These are phyloP conservation scores for Penicillium mononematosum DNA, from an alignment of 495 filamentous ascomycete species.

Conservation along the genomic window DNA sequence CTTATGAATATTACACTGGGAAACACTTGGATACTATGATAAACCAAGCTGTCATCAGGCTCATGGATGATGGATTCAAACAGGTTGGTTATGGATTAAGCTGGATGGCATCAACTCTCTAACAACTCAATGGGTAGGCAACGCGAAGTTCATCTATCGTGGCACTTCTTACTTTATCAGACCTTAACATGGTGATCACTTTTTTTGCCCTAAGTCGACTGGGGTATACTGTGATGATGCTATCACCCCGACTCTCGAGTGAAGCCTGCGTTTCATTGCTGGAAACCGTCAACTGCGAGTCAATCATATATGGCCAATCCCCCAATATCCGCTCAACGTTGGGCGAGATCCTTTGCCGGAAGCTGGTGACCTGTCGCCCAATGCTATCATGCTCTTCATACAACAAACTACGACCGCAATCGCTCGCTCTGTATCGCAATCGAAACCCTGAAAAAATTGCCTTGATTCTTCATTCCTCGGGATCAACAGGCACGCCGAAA, in stretches of 20 bases:
- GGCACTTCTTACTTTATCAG: constrained; percentile 54
- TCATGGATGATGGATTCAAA: constrained; percentile 41
- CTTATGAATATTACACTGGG: constrained; percentile 54
- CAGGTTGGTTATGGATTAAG: constrained; percentile 19
- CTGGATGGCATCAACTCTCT: not conserved
- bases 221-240: constrained; percentile 56
- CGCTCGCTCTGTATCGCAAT: constrained; percentile 36
- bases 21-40: constrained; percentile 54
- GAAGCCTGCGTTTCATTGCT: constrained; percentile 54
- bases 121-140: constrained; percentile 22
- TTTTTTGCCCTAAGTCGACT: constrained; percentile 58
- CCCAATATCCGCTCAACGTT: constrained; percentile 41
- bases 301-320: constrained; percentile 43
- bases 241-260: constrained; percentile 57
- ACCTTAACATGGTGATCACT: constrained; percentile 55
- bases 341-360: constrained; percentile 39
- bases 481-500: constrained; percentile 59
- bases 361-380: constrained; percentile 36
- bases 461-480: constrained; percentile 57
- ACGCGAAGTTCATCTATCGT: constrained; percentile 40
- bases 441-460: constrained; percentile 31
- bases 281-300: constrained; percentile 44
- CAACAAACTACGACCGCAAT: constrained; percentile 23
- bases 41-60: constrained; percentile 42
- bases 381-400: constrained; percentile 21